These are phyloP conservation scores for Mucor ambiguus DNA, from an alignment of 371 early-diverging fungal genomes.

Conservation along the genomic window DNA sequence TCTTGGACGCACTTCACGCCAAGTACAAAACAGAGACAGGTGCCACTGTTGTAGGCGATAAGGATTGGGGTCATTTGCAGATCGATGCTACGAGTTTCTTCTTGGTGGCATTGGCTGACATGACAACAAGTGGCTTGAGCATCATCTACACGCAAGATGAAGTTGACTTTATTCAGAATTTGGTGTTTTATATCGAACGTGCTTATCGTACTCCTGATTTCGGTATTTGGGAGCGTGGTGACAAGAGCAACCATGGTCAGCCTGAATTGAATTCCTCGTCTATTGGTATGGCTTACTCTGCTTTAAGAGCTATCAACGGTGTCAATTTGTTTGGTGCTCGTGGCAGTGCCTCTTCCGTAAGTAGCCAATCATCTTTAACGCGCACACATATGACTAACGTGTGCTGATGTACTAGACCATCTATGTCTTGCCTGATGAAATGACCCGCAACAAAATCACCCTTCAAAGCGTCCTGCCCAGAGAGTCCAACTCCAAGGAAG, in stretches of 20 bases:
- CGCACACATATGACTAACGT: not conserved
- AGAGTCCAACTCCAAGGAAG: constrained; percentile 89
- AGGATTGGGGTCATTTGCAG: constrained; percentile 82
- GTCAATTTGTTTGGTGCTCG: constrained; percentile 84
- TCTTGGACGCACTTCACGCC: constrained; percentile 80
- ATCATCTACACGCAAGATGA: constrained; percentile 87
- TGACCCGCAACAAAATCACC: constrained; percentile 83
- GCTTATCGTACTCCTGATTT: constrained; percentile 84
- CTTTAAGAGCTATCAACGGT: constrained; percentile 85
- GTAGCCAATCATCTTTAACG: not conserved
- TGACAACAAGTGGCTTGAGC: constrained; percentile 81
- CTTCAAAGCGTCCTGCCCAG: constrained; percentile 85
- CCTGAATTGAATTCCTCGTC: constrained; percentile 88
- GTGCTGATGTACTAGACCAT: constrained; percentile 46
- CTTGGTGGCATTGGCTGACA: constrained; percentile 80
- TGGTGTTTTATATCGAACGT: constrained; percentile 90
- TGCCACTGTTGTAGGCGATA: constrained; percentile 88
- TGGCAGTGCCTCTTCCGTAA: constrained; percentile 79
- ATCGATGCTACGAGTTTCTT: constrained; percentile 89
- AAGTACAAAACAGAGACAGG: constrained; percentile 87
- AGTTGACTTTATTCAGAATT: constrained; percentile 89
- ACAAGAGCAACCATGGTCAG: constrained; percentile 87
- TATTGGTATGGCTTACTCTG: constrained; percentile 90
- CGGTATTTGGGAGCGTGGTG: constrained; percentile 92
- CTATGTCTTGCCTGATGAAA: constrained; percentile 85